Evolutionary conservation across 257 asterid species (phyloP), one percentile per base, ranked within the genome.

Genomic region (Solanum virginianum): DNA sequence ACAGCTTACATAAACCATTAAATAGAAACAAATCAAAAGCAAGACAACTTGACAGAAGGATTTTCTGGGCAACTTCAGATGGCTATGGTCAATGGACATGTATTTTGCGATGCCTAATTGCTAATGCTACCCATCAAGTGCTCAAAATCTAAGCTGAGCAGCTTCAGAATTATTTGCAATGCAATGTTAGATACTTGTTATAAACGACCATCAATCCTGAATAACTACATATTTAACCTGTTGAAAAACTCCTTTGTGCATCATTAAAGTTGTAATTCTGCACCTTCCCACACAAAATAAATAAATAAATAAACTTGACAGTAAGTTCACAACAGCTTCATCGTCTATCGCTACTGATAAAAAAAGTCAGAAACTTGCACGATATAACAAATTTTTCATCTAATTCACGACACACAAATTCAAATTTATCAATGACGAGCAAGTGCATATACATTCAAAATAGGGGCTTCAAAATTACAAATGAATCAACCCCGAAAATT

Each of bases 11-110:
- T 10, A 71, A 71, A 43, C 56, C 18, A 41, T 6, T 20, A 71
- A 11, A 41, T 4, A 13, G 20, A 71, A 39, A 41, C 56, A 71
- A 22, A 20, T 43, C 36, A 32, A 32, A 32, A 32, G 36, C 36
- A 32, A 32, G 36, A 32, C 36, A 32, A 83, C 88, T 45, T 92
- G 93, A 75, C 94, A 92, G 90, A 90, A 91, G 89, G 98, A 96
- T 90, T 94, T 96, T 92, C 86, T 89, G 85, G 90, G 89, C 55
- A 96, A 86, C 95, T 96, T 85, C 91, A 88, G 80, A 86, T 90
- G 87, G 98, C 97, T 18, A 91, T 93, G 92, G 90, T 83, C 85
- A 90, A 85, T 79, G 90, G 93, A 80, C 91, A 91, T 82, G 86
- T 90, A 70, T 85, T 89, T 83, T 87, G 85, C 59, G 86, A 87